phyloP scores from a whole-genome alignment of 2,329 filamentous ascomycete genomes.

The Phyllosticta capitalensis region DNA sequence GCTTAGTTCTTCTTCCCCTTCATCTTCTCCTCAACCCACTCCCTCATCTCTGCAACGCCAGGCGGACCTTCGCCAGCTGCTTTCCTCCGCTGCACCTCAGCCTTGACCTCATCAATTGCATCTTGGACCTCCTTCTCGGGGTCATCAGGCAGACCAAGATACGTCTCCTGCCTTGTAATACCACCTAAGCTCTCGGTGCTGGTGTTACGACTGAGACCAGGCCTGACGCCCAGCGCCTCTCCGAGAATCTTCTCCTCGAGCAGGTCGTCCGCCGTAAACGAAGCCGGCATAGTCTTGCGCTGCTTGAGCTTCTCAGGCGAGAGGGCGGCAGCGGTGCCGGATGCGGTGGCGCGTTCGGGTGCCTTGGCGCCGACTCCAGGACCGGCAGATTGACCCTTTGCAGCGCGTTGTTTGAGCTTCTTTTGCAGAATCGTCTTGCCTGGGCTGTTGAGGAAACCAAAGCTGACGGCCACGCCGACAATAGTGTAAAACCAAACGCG shows the following conservation, averaged over 20 bases:
- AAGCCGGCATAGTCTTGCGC: neutral
- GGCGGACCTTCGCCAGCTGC: constrained; percentile 31
- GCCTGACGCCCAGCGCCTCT: constrained; percentile 1
- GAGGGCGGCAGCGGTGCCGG: constrained; percentile 37
- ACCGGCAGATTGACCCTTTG: constrained; percentile 13
- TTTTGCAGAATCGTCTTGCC: constrained; percentile 47
- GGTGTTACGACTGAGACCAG: constrained; percentile 3
- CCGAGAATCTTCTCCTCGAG: constrained; percentile 10
- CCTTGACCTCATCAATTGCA: constrained; percentile 62
- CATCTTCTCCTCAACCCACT: constrained; percentile 27
- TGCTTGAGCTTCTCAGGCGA: neutral
- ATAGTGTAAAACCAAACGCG: constrained; percentile 84
- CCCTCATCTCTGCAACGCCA: constrained; percentile 27
- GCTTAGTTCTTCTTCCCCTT: constrained; percentile 8
- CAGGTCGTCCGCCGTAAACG: constrained; percentile 3
- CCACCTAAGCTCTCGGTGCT: constrained; percentile 10
- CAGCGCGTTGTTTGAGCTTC: constrained; percentile 29
- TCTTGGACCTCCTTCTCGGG: constrained; percentile 67
- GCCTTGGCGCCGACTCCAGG: constrained; percentile 12
- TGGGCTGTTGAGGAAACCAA: constrained; percentile 72
- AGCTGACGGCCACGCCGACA: constrained; percentile 53
- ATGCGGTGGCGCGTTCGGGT: constrained; percentile 16
- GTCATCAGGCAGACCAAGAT: constrained; percentile 54
- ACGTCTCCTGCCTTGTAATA: constrained; percentile 15
- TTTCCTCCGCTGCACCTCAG: constrained; percentile 57